These are phyloP conservation scores for Scheffersomyces quercinus DNA, from an alignment of 1,139 yeast species.

Conservation along the genomic window DNA sequence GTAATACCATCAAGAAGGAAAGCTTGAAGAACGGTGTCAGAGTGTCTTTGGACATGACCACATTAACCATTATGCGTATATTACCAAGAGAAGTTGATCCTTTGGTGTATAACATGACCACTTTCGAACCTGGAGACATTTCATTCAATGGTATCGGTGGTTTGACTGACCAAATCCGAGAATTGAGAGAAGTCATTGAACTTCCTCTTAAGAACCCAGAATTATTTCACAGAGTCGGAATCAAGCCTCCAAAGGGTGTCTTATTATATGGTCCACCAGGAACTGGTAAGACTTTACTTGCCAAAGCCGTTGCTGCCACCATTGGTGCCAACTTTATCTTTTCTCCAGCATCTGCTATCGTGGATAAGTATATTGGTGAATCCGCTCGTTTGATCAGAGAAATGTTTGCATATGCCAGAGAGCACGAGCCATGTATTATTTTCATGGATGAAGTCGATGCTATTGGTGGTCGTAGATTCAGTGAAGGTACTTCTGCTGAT, in stretches of 20 bases:
- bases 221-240: conserved; percentile 91
- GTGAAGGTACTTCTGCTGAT: conserved; percentile 98
- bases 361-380: conserved; percentile 98
- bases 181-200: conserved; percentile 96
- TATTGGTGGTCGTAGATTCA: conserved; percentile 96
- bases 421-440: conserved; percentile 97
- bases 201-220: conserved; percentile 97
- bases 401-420: conserved; percentile 98
- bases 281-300: conserved; percentile 93
- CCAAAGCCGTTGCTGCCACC: conserved; percentile 98
- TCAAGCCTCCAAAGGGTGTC: conserved; percentile 98
- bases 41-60: conserved; percentile 96
- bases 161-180: conserved; percentile 91
- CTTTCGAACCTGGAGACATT: conserved; percentile 94
- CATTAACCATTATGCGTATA: conserved; percentile 95
- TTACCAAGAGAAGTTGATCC: conserved; percentile 99
- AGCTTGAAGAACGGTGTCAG: conserved; percentile 90
- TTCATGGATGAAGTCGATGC: conserved; percentile 99
- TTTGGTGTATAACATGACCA: conserved; percentile 96
- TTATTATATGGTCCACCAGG: conserved; percentile 99
- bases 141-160: conserved; percentile 98
- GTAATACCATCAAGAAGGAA: conserved; percentile 86
- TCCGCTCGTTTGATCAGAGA: conserved; percentile 96
- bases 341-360: conserved; percentile 97
- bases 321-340: conserved; percentile 97